A percentile compares a stretch with the other conserved stretches of the same genome.
Conservation (phyloP, 208 protist genomes). For the Sergeia podlipaevii region DNA sequence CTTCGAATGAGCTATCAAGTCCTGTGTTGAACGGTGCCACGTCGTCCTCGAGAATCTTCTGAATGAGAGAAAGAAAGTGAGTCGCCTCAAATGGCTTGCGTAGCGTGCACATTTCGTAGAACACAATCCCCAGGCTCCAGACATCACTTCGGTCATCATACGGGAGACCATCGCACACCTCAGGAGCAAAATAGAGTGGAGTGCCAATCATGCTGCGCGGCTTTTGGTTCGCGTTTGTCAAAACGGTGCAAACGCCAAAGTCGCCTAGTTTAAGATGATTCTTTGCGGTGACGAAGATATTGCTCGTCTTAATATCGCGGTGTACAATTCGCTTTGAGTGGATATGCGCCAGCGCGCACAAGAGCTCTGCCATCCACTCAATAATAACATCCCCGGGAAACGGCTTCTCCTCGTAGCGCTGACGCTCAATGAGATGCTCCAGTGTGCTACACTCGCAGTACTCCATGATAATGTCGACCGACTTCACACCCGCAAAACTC, state of each 20-base stretch:
- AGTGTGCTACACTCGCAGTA: constrained; percentile 80
- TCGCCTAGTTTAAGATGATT: constrained; percentile 92
- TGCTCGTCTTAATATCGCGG: constrained; percentile 91
- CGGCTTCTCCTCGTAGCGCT: constrained; percentile 50
- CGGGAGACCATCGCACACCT: constrained; percentile 82
- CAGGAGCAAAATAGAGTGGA: constrained; percentile 90
- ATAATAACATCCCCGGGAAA: constrained; percentile 73
- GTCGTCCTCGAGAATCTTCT: constrained; percentile 60
- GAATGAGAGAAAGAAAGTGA: constrained; percentile 67
- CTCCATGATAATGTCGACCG: constrained; percentile 91
- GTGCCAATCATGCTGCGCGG: constrained; percentile 86
- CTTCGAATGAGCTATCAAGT: constrained; percentile 56
- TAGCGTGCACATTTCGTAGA: constrained; percentile 94
- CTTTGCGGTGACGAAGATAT: constrained; percentile 90
- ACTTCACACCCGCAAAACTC: constrained; percentile 64
- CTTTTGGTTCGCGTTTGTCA: constrained; percentile 55
- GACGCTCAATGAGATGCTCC: constrained; percentile 83
- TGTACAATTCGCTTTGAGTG: constrained; percentile 88
- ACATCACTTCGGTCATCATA: constrained; percentile 93
- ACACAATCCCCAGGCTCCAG: constrained; percentile 94
- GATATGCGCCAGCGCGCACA: constrained; percentile 82
- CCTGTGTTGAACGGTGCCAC: constrained; percentile 72
- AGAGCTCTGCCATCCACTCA: constrained; percentile 89
- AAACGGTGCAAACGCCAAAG: constrained; percentile 85
- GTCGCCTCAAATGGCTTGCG: constrained; percentile 69